A percentile compares a stretch with the other conserved stretches of the same genome.
These are phyloP conservation scores for Malus hybrid DNA, from an alignment of 331 rosid species.

Conservation along the genomic window DNA sequence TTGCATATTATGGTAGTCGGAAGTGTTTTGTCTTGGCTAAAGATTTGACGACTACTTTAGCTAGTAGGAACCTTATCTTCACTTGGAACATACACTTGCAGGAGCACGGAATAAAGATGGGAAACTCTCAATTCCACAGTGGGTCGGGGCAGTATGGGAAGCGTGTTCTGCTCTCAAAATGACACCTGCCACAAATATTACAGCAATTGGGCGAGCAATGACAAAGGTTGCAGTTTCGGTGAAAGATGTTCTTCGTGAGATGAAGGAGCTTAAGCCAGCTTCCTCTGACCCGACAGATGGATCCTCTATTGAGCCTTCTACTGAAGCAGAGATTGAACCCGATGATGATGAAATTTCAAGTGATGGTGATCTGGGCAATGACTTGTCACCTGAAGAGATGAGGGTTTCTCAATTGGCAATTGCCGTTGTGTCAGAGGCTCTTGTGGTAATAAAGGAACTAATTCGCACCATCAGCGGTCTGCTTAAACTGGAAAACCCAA, in stretches of 20 bases:
- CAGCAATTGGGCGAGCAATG: slow-evolving; percentile 78
- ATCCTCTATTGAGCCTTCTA: slow-evolving; percentile 18
- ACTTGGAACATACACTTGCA: slow-evolving; percentile 27
- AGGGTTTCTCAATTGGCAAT: slow-evolving; percentile 54
- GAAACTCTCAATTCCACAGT: slow-evolving; percentile 49
- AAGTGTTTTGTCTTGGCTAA: not conserved
- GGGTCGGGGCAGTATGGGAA: slow-evolving; percentile 83
- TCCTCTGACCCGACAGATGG: slow-evolving; percentile 32
- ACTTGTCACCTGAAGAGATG: slow-evolving; percentile 83
- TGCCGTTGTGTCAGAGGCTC: slow-evolving; percentile 44
- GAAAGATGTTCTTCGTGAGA: slow-evolving; percentile 90
- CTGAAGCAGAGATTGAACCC: slow-evolving; percentile 17
- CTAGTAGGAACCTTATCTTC: slow-evolving; percentile 1
- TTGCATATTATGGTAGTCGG: not conserved
- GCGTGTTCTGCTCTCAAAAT: slow-evolving; percentile 72
- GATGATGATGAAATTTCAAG: slow-evolving; percentile 32
- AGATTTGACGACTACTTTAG: not conserved
- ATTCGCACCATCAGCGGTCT: slow-evolving; percentile 66
- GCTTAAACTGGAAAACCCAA: slow-evolving; percentile 59
- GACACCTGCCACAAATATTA: slow-evolving; percentile 66
- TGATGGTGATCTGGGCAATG: slow-evolving; percentile 69
- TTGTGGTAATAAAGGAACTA: slow-evolving; percentile 56
- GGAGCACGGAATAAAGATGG: slow-evolving; percentile 36
- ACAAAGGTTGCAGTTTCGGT: slow-evolving; percentile 75
- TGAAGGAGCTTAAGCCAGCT: slow-evolving; percentile 78